Conservation (phyloP, 768 basidiomycete species). For the Boletus sp. region DNA sequence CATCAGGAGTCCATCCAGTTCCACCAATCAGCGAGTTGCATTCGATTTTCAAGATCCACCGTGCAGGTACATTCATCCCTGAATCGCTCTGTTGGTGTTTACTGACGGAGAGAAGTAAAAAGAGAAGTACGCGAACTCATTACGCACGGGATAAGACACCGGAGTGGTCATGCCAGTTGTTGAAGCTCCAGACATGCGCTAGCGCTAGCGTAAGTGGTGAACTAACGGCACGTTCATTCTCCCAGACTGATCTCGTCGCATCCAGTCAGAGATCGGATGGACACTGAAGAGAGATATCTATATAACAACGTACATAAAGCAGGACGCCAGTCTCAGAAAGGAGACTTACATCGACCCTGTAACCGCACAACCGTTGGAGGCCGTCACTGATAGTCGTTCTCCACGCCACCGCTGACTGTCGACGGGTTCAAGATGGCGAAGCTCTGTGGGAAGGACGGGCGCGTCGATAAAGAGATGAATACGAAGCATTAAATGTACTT, state of each 20-base stretch:
- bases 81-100: neutral
- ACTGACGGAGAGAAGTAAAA: neutral
- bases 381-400: neutral
- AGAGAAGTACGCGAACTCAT: neutral
- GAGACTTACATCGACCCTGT: neutral
- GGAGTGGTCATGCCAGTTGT: neutral
- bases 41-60: neutral
- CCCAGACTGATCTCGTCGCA: neutral
- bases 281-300: neutral
- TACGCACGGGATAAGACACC: neutral
- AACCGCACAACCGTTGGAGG: neutral
- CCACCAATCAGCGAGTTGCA: neutral
- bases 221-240: neutral
- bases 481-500: neutral
- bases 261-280: neutral
- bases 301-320: neutral
- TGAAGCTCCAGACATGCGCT: neutral
- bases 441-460: neutral
- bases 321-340: neutral
- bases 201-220: neutral
- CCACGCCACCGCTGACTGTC: neutral
- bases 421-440: neutral
- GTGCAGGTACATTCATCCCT: neutral
- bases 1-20: no score
- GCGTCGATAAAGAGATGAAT: slow-evolving; percentile 3